Conservation (phyloP, 371 early-diverging fungal genomes). For the Mucor sp. region DNA sequence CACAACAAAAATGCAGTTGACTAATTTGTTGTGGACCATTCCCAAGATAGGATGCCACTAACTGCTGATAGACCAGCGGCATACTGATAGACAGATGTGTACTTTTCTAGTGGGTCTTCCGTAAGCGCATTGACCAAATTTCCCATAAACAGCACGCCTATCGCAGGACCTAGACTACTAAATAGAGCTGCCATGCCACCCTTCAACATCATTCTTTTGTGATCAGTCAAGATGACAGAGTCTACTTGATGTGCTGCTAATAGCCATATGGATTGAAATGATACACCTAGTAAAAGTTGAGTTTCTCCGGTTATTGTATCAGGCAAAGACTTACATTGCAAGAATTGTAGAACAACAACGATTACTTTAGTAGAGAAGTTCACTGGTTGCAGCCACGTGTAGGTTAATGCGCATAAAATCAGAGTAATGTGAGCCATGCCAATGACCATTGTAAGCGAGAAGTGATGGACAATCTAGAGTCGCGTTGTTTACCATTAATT, state of each 20-base stretch:
- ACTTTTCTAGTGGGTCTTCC: conserved; percentile 9
- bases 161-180: conserved; percentile 34
- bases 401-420: conserved; percentile 24
- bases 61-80: conserved; percentile 22
- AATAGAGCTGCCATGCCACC: conserved; percentile 33
- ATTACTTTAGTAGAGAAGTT: conserved; percentile 6
- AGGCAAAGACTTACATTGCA: neutral
- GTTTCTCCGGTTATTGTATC: neutral
- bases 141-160: conserved; percentile 30
- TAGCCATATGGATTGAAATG: conserved; percentile 38
- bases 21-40: conserved; percentile 24
- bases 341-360: conserved; percentile 24
- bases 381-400: conserved; percentile 28
- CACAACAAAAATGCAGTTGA: neutral
- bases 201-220: conserved; percentile 29
- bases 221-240: conserved; percentile 27
- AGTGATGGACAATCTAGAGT: conserved; percentile 16
- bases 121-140: conserved; percentile 16
- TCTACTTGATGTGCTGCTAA: conserved; percentile 28
- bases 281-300: conserved; percentile 8
- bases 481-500: neutral
- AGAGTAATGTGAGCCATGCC: conserved; percentile 17
- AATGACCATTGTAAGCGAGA: conserved; percentile 9
- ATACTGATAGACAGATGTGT: conserved; percentile 26
- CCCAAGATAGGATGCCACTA: conserved; percentile 40